phyloP scores from a whole-genome alignment of 768 basidiomycete genomes.

The Phlebiopsis gigantea region DNA sequence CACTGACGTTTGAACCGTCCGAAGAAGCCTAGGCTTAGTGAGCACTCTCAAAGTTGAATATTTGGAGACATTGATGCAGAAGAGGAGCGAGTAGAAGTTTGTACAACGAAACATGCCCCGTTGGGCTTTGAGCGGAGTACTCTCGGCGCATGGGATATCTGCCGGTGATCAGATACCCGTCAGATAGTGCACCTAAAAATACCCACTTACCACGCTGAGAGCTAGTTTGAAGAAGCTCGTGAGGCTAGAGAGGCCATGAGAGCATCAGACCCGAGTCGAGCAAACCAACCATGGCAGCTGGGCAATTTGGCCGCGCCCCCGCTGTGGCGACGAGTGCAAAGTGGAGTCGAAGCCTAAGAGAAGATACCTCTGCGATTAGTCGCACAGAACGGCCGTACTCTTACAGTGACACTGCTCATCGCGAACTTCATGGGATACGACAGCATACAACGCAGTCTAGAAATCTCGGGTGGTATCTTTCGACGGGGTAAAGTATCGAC shows the following conservation, averaged over 20 bases:
- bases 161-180: background rate
- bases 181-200: background rate
- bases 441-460: no score
- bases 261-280: background rate
- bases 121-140: background rate
- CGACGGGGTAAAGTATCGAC: no score
- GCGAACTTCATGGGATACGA: no score
- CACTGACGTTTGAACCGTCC: background rate
- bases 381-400: background rate
- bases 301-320: background rate
- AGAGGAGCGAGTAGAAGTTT: background rate
- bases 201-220: background rate
- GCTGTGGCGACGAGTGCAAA: background rate
- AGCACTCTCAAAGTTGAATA: background rate
- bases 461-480: no score
- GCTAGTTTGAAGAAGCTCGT: background rate
- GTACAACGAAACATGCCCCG: background rate
- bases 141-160: background rate
- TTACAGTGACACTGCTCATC: no score
- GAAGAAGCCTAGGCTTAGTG: background rate
- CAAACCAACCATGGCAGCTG: background rate
- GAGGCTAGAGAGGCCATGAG: no score
- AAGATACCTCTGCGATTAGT: background rate
- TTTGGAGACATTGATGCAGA: background rate
- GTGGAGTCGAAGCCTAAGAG: background rate